phyloP scores from a whole-genome alignment of 2,329 filamentous ascomycete species.

The Scopulariopsis brevicaulis region DNA sequence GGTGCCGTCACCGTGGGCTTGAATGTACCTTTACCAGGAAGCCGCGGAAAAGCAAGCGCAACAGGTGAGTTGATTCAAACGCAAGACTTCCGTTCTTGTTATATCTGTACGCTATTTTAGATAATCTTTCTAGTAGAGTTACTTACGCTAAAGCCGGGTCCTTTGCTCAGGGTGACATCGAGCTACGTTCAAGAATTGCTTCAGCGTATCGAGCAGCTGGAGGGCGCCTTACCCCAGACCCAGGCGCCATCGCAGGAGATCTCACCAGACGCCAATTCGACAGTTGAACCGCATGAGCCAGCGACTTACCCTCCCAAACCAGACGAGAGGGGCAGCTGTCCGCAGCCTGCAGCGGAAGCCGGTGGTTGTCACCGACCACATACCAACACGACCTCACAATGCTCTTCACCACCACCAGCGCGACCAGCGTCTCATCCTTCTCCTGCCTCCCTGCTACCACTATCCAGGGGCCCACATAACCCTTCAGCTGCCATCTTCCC shows the following conservation, averaged over 20 bases:
- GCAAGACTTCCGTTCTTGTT: no score
- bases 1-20: constrained; percentile 34
- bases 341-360: no score
- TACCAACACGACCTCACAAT: not conserved
- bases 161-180: not conserved
- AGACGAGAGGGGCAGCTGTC: no score
- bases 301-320: no score
- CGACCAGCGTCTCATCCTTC: not conserved
- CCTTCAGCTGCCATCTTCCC: constrained; percentile 28
- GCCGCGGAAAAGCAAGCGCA: constrained; percentile 5
- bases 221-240: not conserved
- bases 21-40: constrained; percentile 29
- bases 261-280: no score
- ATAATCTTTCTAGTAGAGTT: no score
- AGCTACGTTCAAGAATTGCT: not conserved
- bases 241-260: not conserved
- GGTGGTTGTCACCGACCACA: not conserved
- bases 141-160: not conserved
- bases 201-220: not conserved
- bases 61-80: no score
- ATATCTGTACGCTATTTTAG: not conserved
- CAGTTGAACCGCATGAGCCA: no score
- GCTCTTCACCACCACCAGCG: not conserved
- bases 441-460: not conserved
- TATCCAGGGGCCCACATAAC: not conserved